Evolutionary conservation across 768 basidiomycete genomes (phyloP).

Genomic region (Sistotremastrum suecicum): DNA sequence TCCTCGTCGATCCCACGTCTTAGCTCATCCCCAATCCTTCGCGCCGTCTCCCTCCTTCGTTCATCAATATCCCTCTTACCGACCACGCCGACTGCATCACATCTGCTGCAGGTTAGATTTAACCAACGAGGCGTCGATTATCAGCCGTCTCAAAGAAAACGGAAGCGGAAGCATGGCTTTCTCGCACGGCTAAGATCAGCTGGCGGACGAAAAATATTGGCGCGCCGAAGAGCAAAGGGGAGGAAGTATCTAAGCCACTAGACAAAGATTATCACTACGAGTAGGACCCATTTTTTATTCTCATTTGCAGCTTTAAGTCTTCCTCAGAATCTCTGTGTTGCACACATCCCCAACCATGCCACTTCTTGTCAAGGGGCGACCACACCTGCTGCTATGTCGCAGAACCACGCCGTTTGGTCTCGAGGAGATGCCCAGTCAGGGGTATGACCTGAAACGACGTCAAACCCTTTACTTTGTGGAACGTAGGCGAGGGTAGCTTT

Average conservation of each 20-base stretch:
- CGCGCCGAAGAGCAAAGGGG: constrained; percentile 57
- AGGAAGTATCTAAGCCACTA: constrained; percentile 72
- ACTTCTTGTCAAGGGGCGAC: no score
- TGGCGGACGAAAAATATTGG: constrained; percentile 60
- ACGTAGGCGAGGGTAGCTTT: constrained; percentile 7
- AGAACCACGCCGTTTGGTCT: constrained; percentile 45
- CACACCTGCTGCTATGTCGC: constrained; percentile 23
- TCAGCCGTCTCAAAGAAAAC: constrained; percentile 87
- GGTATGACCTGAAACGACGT: constrained; percentile 26
- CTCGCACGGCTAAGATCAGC: constrained; percentile 57
- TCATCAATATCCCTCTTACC: constrained; percentile 1
- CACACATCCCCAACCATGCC: no score
- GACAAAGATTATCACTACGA: no score
- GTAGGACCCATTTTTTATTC: no score
- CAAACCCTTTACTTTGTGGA: constrained; percentile 2
- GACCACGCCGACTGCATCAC: constrained; percentile 1
- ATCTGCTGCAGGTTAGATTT: constrained; percentile 39
- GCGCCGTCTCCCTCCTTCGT: constrained; percentile 15
- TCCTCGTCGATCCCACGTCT: constrained; percentile 14
- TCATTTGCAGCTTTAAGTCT: no score
- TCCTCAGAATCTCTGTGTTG: no score
- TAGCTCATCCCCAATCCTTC: constrained; percentile 22
- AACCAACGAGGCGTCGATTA: constrained; percentile 77
- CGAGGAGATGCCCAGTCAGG: constrained; percentile 48
- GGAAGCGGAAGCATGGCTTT: constrained; percentile 90